Evolutionary conservation across 495 filamentous ascomycete species (phyloP), one percentile per base, ranked within the genome.

Genomic region (Pyronema omphalodes): DNA sequence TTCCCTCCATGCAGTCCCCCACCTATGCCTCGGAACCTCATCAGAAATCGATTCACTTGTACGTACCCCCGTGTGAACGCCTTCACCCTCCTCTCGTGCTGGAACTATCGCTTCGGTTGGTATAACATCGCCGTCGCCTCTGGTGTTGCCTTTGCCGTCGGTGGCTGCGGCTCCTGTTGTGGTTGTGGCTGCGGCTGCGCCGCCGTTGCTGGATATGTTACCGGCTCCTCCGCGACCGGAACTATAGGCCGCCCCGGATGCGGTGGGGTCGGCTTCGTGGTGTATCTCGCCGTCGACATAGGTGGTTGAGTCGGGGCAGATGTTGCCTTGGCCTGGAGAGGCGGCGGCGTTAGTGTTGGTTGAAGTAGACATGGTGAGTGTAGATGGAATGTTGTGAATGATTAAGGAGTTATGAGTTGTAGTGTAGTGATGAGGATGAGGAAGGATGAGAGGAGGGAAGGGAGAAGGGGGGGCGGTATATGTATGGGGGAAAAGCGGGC

Each of bases 231-330:
- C 23, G 23, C 23, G 23, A 2, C 63, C 63, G 29, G 62, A 44
- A n/a, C 56, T 59, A 46, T 66, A 66, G 9, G 59, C 51, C 7
- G 39, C 52, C 0, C 63, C 62, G n/a, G 54, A 33, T 37, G 56
- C 52, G 15, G 62, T 37, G 1, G 63, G 63, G 44, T 66, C 59
- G 8, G 52, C 62, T 23, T 49, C 35, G 6, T 62, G 63, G 50
- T 49, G 59, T 34, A 66, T 66, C 9, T 47, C 63, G 44, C 63
- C 63, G 48, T 66, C 63, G 37, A 55, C 36, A 36, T 66, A 66
- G 52, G 56, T 14, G 43, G 56, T 65, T 9, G 15, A 4, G 17
- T 66, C 63, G 12, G 62, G 63, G 35, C 52, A 51, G 19, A 66
- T 66, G 19, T 66, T 66, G 11, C 63, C 63, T 17, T 55, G 51